A percentile compares a stretch with the other conserved stretches of the same genome.
Evolutionary conservation across 1,139 yeast genomes (phyloP).

Genomic region (Hansenula sp.): DNA sequence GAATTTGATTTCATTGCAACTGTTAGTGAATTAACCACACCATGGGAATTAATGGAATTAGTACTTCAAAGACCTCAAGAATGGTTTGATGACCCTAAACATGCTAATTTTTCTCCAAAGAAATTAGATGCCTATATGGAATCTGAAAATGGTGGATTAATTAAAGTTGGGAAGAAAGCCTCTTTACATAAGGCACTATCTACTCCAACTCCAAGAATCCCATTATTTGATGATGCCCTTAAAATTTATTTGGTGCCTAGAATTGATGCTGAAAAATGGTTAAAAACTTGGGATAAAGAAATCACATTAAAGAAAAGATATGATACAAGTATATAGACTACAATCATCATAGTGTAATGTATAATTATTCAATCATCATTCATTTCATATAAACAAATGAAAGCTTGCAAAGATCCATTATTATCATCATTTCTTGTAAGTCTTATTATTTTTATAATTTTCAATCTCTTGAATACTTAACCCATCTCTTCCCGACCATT

Average conservation of each 20-base stretch:
- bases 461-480: slow-evolving; percentile 44
- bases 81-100: slow-evolving; percentile 68
- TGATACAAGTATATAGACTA: slow-evolving; percentile 1
- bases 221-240: slow-evolving; percentile 73
- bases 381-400: neutral
- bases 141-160: slow-evolving; percentile 77
- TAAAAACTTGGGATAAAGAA: slow-evolving; percentile 62
- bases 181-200: slow-evolving; percentile 62
- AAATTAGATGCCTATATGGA: slow-evolving; percentile 76
- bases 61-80: slow-evolving; percentile 62
- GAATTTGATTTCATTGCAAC: slow-evolving; percentile 81
- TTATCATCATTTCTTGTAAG: slow-evolving; percentile 27
- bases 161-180: slow-evolving; percentile 79
- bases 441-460: slow-evolving; percentile 43
- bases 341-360: neutral
- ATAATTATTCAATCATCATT: neutral
- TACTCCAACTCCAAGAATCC: slow-evolving; percentile 62
- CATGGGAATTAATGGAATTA: slow-evolving; percentile 51
- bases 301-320: slow-evolving; percentile 52
- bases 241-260: slow-evolving; percentile 81
- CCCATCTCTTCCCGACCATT: slow-evolving; percentile 44
- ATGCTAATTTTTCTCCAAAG: slow-evolving; percentile 52
- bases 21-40: slow-evolving; percentile 65
- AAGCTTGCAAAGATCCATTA: neutral
- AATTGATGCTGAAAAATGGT: slow-evolving; percentile 60